A percentile compares a stretch with the other conserved stretches of the same genome.
These are phyloP conservation scores for Cyclospora cayetanensis DNA, from an alignment of 169 alveolate species.

Conservation along the genomic window DNA sequence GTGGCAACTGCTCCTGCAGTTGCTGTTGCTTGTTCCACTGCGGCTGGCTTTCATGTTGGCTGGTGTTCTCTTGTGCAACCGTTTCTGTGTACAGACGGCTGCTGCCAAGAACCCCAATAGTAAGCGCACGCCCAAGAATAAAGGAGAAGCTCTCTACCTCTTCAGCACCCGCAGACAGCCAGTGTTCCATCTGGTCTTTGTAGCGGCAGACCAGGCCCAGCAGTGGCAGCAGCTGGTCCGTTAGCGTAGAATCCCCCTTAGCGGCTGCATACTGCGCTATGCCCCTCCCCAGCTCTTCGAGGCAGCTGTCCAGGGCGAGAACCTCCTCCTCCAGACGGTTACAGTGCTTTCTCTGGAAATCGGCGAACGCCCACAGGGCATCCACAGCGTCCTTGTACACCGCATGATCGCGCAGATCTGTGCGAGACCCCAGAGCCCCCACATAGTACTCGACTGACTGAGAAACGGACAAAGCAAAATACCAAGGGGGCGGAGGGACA, in stretches of 20 bases:
- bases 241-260: not conserved
- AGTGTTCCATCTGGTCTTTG: conserved; percentile 51
- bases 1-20: no score
- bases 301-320: not conserved
- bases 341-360: conserved; percentile 15
- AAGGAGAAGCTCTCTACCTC: conserved; percentile 50
- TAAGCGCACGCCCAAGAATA: conserved; percentile 27
- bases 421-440: conserved; percentile 24
- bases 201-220: conserved; percentile 45
- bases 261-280: conserved; percentile 35
- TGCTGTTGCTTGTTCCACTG: not conserved
- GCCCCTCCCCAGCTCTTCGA: conserved; percentile 9
- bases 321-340: not conserved
- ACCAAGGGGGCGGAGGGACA: no score
- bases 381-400: conserved; percentile 35
- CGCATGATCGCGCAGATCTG: not conserved
- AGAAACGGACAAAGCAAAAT: not conserved
- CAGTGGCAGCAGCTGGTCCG: conserved; percentile 15
- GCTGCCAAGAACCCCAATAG: not conserved
- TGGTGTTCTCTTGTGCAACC: not conserved
- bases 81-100: not conserved
- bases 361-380: conserved; percentile 22
- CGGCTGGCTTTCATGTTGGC: not conserved
- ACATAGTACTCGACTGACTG: conserved; percentile 23
- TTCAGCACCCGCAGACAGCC: conserved; percentile 61